Base-by-base conservation (phyloP, 2,329 filamentous ascomycete genomes). In the Sclerotinia minor region DNA sequence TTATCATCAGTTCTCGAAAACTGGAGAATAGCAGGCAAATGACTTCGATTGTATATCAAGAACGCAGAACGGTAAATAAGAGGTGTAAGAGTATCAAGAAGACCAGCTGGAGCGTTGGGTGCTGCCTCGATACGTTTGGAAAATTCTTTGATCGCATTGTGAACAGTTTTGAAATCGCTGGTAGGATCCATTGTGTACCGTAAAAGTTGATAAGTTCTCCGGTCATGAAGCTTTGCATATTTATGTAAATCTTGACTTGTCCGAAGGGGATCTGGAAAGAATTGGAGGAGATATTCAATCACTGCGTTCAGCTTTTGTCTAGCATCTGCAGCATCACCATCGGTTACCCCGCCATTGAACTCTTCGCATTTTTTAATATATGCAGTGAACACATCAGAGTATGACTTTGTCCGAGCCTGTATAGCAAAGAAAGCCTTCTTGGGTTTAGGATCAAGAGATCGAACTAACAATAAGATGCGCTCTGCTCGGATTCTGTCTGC, bases 31-130 rank as follows among this genome's bases (percentile, higher is more conserved):
- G 92, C 89, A 3, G 94, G 88, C 24, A 99, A 88, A 77, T 99
- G 94, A 77, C 94, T 98, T 75, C 92, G 89, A 80, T 97, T 99
- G 81, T 96, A 97, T 72, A 97, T 86, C 71, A 99, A 84, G 68
- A 92, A 89, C 45, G 92, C 90, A 66, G 89, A 89, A 54, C 92
- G 88, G 77, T 96, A 97, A 5, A 98, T 81, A 21, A 99, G 83
- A 6, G 93, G 91, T 7, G 89, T 86, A 35, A 99, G 78, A 0
- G 92, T 96, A 47, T 96, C 92, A 4, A 96, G 80, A 58, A 95
- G 83, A 38, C 82, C 81, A n/a, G 79, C 74, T n/a, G 81, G 78
- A 70, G 86, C 79, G 65, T 85, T 84, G 57, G 89, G 82, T 29
- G 86, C 86, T 65, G 86, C 84, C 73, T 94, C 90, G 47, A 96